A percentile compares a stretch with the other conserved stretches of the same genome.
These are phyloP conservation scores for Musa schizocarpa DNA, from an alignment of 176 grass and related monocot species.

Conservation along the genomic window DNA sequence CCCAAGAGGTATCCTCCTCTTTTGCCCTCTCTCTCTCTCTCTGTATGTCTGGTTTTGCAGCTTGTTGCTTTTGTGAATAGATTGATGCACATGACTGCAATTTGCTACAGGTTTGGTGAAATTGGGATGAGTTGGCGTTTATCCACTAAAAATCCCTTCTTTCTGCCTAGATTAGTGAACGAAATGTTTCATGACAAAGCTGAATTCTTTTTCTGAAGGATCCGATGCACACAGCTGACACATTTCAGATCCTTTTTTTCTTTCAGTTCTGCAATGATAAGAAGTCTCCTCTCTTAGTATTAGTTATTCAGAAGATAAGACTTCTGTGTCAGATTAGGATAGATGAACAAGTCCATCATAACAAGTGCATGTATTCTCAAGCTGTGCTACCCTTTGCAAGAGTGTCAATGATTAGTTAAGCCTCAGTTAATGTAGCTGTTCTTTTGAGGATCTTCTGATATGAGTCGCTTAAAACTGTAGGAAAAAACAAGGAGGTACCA, in stretches of 20 bases:
- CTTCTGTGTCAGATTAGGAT: not conserved
- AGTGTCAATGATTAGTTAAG: not conserved
- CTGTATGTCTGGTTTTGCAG: not conserved
- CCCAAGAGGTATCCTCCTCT: conserved; percentile 32
- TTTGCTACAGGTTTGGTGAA: not conserved
- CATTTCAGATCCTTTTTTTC: not conserved
- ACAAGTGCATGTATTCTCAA: not conserved
- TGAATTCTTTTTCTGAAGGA: not conserved
- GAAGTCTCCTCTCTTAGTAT: not conserved
- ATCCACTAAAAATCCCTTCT: not conserved
- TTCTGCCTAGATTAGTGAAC: not conserved
- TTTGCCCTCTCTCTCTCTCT: not conserved
- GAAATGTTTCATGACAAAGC: not conserved
- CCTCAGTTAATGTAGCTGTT: not conserved
- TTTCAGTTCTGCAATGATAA: not conserved
- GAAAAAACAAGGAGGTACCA: conserved; percentile 53
- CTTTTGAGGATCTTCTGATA: not conserved
- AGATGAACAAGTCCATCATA: not conserved
- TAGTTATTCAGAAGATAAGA: not conserved
- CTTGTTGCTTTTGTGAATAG: not conserved
- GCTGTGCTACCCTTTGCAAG: not conserved
- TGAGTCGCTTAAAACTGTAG: conserved; percentile 17
- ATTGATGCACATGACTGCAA: not conserved
- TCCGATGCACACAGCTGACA: not conserved
- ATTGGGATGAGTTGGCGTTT: not conserved